Evolutionary conservation across 2,329 filamentous ascomycete genomes (phyloP).

Genomic region (Arthrinium phaeospermum): DNA sequence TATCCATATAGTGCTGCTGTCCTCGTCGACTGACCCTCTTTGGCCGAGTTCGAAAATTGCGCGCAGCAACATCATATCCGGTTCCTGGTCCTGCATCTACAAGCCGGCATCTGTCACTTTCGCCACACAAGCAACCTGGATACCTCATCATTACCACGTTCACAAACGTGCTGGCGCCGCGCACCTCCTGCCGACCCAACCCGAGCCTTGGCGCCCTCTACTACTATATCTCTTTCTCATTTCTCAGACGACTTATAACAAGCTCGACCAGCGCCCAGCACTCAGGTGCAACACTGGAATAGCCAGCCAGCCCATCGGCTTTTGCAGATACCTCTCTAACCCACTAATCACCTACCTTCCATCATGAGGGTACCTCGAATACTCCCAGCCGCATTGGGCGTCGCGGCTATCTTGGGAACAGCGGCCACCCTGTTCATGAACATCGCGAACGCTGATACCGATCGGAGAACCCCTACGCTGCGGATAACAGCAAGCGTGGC

Average conservation of each 20-base stretch:
- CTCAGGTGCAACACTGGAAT: not conserved
- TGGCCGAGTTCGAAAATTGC: slow-evolving; percentile 5
- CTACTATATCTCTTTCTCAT: not conserved
- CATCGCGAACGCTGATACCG: slow-evolving; percentile 45
- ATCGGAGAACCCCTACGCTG: slow-evolving; percentile 38
- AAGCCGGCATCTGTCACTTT: not conserved
- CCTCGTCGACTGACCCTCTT: not conserved
- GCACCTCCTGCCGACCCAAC: not conserved
- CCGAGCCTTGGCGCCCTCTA: not conserved
- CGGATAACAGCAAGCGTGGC: slow-evolving; percentile 45
- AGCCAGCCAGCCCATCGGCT: slow-evolving; percentile 11
- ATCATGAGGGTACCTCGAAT: slow-evolving; percentile 43
- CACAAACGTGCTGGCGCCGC: slow-evolving; percentile 1
- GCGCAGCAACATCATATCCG: slow-evolving; percentile 26
- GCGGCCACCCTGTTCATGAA: slow-evolving; percentile 47
- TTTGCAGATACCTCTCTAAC: not conserved
- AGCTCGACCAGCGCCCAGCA: not conserved
- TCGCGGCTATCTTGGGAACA: slow-evolving; percentile 45
- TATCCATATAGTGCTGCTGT: not conserved
- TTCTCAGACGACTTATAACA: slow-evolving; percentile 2
- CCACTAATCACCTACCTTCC: not conserved
- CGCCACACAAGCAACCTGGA: not conserved
- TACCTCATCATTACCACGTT: not conserved
- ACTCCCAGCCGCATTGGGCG: slow-evolving; percentile 45
- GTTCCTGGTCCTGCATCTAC: slow-evolving; percentile 1